phyloP scores from a whole-genome alignment of 2,329 filamentous ascomycete genomes.

The Penicillium sp. region DNA sequence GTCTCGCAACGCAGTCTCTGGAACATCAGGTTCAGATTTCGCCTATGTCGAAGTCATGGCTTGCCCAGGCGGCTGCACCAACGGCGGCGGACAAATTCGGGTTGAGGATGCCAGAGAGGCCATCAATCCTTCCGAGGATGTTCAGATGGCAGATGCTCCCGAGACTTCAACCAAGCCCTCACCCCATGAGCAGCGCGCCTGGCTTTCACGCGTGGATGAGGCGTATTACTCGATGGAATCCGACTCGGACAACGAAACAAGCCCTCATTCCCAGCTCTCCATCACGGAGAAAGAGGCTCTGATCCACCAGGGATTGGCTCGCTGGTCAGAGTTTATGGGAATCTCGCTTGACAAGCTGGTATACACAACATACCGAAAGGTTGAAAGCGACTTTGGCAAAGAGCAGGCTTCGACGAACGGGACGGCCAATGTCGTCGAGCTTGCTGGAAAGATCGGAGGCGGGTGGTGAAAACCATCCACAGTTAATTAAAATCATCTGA shows the following conservation, averaged over 20 bases:
- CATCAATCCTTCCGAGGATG: slow-evolving; percentile 13
- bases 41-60: slow-evolving; percentile 99
- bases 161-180: slow-evolving; percentile 57
- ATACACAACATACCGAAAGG: slow-evolving; percentile 85
- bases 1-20: slow-evolving; percentile 32
- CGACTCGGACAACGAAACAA: slow-evolving; percentile 46
- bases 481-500: not conserved
- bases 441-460: slow-evolving; percentile 87
- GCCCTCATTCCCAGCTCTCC: slow-evolving; percentile 28
- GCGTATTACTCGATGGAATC: slow-evolving; percentile 78
- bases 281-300: slow-evolving; percentile 27
- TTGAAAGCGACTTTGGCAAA: slow-evolving; percentile 94
- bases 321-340: slow-evolving; percentile 73
- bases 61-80: slow-evolving; percentile 97
- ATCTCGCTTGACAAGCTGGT: slow-evolving; percentile 70
- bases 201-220: slow-evolving; percentile 79
- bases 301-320: slow-evolving; percentile 65
- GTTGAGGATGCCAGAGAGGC: slow-evolving; percentile 66
- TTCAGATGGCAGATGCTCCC: slow-evolving; percentile 22
- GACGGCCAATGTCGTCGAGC: slow-evolving; percentile 77
- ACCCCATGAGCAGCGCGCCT: slow-evolving; percentile 79
- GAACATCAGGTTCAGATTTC: slow-evolving; percentile 59
- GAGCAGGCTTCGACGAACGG: slow-evolving; percentile 57
- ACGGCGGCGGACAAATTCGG: slow-evolving; percentile 94
- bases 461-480: slow-evolving; percentile 69